Conservation (phyloP, 148 eudicot genomes). For the Vaccinium macrocarpon region DNA sequence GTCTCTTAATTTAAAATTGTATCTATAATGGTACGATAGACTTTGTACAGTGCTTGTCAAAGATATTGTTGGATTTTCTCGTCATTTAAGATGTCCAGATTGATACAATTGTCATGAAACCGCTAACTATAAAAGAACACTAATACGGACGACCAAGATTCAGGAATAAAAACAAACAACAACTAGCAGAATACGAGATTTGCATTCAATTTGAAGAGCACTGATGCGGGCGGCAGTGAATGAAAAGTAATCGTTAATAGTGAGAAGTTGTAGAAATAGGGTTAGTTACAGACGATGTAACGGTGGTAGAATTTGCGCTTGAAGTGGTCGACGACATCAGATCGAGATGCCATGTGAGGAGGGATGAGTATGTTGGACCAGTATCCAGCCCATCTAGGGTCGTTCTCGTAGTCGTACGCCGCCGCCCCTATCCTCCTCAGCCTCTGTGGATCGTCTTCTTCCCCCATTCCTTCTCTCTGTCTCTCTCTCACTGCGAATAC, state of each 20-base stretch:
- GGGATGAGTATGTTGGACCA: conserved; percentile 96
- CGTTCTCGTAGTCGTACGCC: conserved; percentile 86
- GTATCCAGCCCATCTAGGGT: conserved; percentile 79
- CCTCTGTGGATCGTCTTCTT: conserved; percentile 54
- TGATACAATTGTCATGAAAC: not conserved
- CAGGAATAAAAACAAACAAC: not conserved
- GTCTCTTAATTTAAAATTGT: too few species aligned
- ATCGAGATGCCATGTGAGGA: conserved; percentile 78
- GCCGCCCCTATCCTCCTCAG: conserved; percentile 68
- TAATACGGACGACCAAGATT: not conserved
- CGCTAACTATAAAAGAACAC: not conserved
- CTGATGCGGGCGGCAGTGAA: not conserved
- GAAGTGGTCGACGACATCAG: conserved; percentile 68
- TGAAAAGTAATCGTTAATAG: not conserved
- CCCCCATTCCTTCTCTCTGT: conserved; percentile 28
- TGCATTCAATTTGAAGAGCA: not conserved
- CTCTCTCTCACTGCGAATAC: not conserved
- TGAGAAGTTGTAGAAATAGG: not conserved
- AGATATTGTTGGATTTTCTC: not conserved
- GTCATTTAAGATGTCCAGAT: not conserved
- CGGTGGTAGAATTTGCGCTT: conserved; percentile 98
- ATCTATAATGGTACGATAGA: not conserved
- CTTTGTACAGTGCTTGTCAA: not conserved
- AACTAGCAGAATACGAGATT: not conserved
- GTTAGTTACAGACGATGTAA: conserved; percentile 49